Percentiles rank a stretch among this genome's conserved stretches.
These are phyloP conservation scores for Linnemannia exigua DNA, from an alignment of 192 early-diverging fungal species.

Conservation along the genomic window DNA sequence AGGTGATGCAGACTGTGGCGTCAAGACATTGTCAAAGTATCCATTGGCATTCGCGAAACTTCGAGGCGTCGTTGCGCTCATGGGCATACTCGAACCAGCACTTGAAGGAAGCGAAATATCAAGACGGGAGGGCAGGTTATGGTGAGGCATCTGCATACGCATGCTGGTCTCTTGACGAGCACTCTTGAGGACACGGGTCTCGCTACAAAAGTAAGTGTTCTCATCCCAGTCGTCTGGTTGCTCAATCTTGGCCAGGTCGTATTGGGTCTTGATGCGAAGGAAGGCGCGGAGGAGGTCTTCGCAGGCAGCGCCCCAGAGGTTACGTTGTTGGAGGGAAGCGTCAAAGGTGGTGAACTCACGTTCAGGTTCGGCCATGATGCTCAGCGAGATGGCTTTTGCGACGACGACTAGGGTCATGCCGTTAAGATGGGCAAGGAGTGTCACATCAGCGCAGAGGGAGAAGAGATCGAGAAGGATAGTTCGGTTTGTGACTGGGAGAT, in stretches of 20 bases:
- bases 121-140: slow-evolving; percentile 15
- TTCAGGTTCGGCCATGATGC: slow-evolving; percentile 51
- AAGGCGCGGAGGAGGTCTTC: slow-evolving; percentile 50
- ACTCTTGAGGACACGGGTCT: slow-evolving; percentile 52
- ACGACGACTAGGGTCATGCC: slow-evolving; percentile 48
- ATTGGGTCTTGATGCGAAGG: slow-evolving; percentile 47
- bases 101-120: slow-evolving; percentile 39
- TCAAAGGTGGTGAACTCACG: slow-evolving; percentile 47
- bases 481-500: slow-evolving; percentile 40
- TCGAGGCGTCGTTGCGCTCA: slow-evolving; percentile 20
- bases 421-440: slow-evolving; percentile 43
- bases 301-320: slow-evolving; percentile 48
- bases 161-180: slow-evolving; percentile 37
- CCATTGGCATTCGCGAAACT: slow-evolving; percentile 10
- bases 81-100: slow-evolving; percentile 26
- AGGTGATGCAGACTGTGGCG: slow-evolving; percentile 26
- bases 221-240: slow-evolving; percentile 51
- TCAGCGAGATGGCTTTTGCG: slow-evolving; percentile 49
- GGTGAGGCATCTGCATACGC: slow-evolving; percentile 8
- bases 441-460: slow-evolving; percentile 53
- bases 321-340: slow-evolving; percentile 45
- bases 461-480: slow-evolving; percentile 54
- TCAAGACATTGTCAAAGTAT: slow-evolving; percentile 29
- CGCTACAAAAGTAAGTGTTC: slow-evolving; percentile 46
- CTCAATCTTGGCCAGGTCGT: slow-evolving; percentile 48